These are phyloP conservation scores for Cucumis hystrix DNA, from an alignment of 306 rosid species.

Conservation along the genomic window DNA sequence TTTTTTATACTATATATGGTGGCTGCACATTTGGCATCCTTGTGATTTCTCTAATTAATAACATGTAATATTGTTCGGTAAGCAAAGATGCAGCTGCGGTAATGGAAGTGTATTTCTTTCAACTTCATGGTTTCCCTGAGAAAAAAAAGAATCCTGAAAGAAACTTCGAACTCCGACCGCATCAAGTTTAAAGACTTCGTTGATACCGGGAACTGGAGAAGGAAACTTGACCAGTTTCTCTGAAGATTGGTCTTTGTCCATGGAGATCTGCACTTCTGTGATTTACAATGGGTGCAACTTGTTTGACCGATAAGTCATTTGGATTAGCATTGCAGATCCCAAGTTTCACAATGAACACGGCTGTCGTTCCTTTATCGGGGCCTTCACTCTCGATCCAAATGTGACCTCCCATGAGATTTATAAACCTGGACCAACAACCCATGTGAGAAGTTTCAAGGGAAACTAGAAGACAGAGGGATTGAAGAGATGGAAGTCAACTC, in stretches of 20 bases:
- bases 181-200: slow-evolving; percentile 34
- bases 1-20: background rate
- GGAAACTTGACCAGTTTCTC: slow-evolving; percentile 26
- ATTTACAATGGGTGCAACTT: slow-evolving; percentile 24
- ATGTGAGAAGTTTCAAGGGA: background rate
- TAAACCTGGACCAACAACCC: slow-evolving; percentile 49
- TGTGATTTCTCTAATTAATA: background rate
- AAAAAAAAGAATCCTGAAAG: background rate
- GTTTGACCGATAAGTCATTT: slow-evolving; percentile 28
- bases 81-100: background rate
- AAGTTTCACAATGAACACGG: slow-evolving; percentile 56
- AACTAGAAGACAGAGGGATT: background rate
- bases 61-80: background rate
- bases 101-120: background rate
- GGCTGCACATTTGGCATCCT: background rate
- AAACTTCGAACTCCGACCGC: background rate
- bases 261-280: slow-evolving; percentile 59
- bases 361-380: slow-evolving; percentile 52
- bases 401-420: slow-evolving; percentile 89
- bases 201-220: slow-evolving; percentile 43
- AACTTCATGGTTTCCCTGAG: background rate
- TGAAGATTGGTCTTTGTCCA: slow-evolving; percentile 29
- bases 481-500: background rate
- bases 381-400: slow-evolving; percentile 93
- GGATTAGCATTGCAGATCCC: slow-evolving; percentile 32